A percentile compares a stretch with the other conserved stretches of the same genome.
These are phyloP conservation scores for Leucosporidium scottii DNA, from an alignment of 768 basidiomycete genomes.

Conservation along the genomic window DNA sequence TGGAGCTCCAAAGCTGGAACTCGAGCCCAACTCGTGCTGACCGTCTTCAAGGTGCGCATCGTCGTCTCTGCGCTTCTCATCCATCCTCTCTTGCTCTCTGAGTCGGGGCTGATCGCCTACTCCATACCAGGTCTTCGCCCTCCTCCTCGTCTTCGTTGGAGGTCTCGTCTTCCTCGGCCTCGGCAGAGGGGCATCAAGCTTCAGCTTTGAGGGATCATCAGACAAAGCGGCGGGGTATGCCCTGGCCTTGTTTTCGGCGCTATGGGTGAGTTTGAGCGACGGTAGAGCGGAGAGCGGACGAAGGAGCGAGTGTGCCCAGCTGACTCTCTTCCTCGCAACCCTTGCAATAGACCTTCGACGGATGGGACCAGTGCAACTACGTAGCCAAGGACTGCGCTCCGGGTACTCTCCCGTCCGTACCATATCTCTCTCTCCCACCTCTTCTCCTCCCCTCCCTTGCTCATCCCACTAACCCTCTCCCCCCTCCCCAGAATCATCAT, in stretches of 20 bases:
- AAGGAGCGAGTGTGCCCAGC: background rate
- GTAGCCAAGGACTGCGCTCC: conserved; percentile 20
- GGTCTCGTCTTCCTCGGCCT: conserved; percentile 69
- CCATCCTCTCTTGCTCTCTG: no score
- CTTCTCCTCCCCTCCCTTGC: no score
- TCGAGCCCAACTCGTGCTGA: conserved; percentile 77
- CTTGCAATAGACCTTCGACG: conserved; percentile 66
- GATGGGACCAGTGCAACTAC: conserved; percentile 66
- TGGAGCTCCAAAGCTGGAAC: conserved; percentile 70
- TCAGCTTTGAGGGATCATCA: conserved; percentile 68
- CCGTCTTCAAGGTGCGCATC: conserved; percentile 67
- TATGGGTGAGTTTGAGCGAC: conserved; percentile 48
- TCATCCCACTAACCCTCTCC: background rate
- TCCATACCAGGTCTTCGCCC: conserved; percentile 36
- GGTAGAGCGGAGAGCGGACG: no score
- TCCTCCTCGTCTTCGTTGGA: conserved; percentile 59
- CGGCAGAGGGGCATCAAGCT: conserved; percentile 62
- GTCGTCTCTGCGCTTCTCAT: background rate
- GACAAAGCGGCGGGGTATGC: conserved; percentile 77
- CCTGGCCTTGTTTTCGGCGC: conserved; percentile 85
- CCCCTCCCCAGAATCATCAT: conserved; percentile 19
- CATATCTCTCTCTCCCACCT: no score
- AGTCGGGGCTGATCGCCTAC: conserved; percentile 2
- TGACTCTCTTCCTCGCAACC: background rate
- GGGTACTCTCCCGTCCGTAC: conserved; percentile 9